phyloP scores from a whole-genome alignment of 208 protist species.

The Trypanosoma boissoni region DNA sequence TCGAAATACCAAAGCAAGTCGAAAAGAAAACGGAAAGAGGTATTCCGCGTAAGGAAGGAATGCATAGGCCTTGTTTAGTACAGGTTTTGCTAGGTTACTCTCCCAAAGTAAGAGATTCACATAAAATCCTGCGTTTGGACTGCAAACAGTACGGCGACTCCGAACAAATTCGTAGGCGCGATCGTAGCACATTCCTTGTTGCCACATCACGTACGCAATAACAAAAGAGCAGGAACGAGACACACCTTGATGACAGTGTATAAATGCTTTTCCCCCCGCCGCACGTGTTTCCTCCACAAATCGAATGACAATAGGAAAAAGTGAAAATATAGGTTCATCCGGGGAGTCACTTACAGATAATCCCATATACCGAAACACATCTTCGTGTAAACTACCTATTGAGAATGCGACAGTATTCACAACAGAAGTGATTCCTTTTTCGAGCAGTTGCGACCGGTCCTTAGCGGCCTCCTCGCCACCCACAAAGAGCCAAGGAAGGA shows the following conservation, averaged over 20 bases:
- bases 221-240: constrained; percentile 88
- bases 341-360: constrained; percentile 85
- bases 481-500: constrained; percentile 85
- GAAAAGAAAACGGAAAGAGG: constrained; percentile 46
- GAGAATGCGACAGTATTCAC: constrained; percentile 91
- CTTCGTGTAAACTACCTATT: constrained; percentile 51
- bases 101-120: constrained; percentile 83
- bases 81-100: constrained; percentile 44
- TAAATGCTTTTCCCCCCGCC: constrained; percentile 70
- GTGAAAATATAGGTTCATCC: constrained; percentile 88
- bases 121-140: constrained; percentile 91
- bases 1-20: constrained; percentile 40
- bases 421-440: constrained; percentile 90
- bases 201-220: constrained; percentile 93
- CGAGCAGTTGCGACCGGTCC: constrained; percentile 61
- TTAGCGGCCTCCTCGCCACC: constrained; percentile 65
- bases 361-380: constrained; percentile 83
- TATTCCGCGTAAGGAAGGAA: constrained; percentile 57
- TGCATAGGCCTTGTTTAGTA: constrained; percentile 52
- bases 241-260: constrained; percentile 95
- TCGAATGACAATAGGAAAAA: constrained; percentile 84
- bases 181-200: constrained; percentile 76
- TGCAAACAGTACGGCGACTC: constrained; percentile 62
- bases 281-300: constrained; percentile 77
- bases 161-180: constrained; percentile 78